Conservation (phyloP, 2,329 filamentous ascomycete genomes). For the Colletotrichum musicola region DNA sequence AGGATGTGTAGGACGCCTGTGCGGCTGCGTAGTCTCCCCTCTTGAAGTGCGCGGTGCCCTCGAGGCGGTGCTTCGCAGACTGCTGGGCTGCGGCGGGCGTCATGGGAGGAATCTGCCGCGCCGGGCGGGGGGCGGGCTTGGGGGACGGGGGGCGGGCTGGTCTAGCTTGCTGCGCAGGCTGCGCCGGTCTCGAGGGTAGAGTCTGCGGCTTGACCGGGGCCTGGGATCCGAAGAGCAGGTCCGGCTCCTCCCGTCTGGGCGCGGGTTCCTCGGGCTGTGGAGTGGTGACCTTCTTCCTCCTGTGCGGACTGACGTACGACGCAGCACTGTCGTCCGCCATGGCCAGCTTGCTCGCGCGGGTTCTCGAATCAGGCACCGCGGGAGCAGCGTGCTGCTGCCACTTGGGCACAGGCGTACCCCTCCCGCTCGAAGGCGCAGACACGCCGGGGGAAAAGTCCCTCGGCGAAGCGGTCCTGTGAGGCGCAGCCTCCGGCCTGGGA, state of each 20-base stretch:
- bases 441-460: slow-evolving; percentile 65
- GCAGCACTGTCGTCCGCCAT: slow-evolving; percentile 85
- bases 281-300: slow-evolving; percentile 77
- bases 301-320: slow-evolving; percentile 88
- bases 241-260: slow-evolving; percentile 64
- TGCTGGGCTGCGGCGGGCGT: slow-evolving; percentile 77
- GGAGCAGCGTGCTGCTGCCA: slow-evolving; percentile 73
- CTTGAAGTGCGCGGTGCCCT: slow-evolving; percentile 92
- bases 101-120: slow-evolving; percentile 74
- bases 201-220: slow-evolving; percentile 50
- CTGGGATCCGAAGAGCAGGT: slow-evolving; percentile 72
- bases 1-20: slow-evolving; percentile 83
- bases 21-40: slow-evolving; percentile 91
- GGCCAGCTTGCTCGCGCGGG: slow-evolving; percentile 77
- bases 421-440: slow-evolving; percentile 56
- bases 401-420: slow-evolving; percentile 63
- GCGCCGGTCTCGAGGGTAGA: slow-evolving; percentile 53
- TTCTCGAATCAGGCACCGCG: slow-evolving; percentile 61
- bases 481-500: slow-evolving; percentile 45
- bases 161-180: slow-evolving; percentile 50
- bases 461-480: slow-evolving; percentile 43
- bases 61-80: slow-evolving; percentile 82
- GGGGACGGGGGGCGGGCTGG: slow-evolving; percentile 51
- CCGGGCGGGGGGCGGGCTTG: slow-evolving; percentile 59
- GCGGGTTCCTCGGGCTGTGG: slow-evolving; percentile 53